A percentile compares a stretch with the other conserved stretches of the same genome.
Conservation (phyloP, 179 eudicot species). For the Silene vulgaris region DNA sequence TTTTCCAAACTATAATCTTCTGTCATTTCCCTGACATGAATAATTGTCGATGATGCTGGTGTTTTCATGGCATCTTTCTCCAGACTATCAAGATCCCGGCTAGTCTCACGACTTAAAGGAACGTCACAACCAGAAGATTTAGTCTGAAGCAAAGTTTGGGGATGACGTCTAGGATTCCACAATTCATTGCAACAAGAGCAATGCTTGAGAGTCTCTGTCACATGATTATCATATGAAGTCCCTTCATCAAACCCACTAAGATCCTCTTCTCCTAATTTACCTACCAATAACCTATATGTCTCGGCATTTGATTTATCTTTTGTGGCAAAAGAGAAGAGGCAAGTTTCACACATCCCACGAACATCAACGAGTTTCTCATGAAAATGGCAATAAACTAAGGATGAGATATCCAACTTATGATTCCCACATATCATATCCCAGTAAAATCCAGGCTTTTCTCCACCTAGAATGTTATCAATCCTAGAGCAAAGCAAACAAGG, state of each 20-base stretch:
- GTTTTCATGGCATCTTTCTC: conserved; percentile 30
- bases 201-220: conserved; percentile 32
- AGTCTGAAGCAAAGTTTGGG: conserved; percentile 32
- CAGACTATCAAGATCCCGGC: conserved; percentile 26
- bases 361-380: conserved; percentile 80
- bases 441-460: conserved; percentile 47
- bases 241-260: conserved; percentile 32
- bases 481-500: conserved; percentile 92
- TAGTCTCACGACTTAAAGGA: conserved; percentile 28
- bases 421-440: conserved; percentile 73
- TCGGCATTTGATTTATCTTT: conserved; percentile 71
- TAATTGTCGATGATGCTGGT: conserved; percentile 17
- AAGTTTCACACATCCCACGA: conserved; percentile 71
- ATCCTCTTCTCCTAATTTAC: conserved; percentile 61
- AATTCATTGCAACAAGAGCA: conserved; percentile 71
- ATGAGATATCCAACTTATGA: conserved; percentile 74
- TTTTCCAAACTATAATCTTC: conserved; percentile 5
- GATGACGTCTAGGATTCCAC: conserved; percentile 40
- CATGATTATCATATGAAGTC: conserved; percentile 28
- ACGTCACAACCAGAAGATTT: conserved; percentile 32
- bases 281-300: conserved; percentile 64
- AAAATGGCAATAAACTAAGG: conserved; percentile 55
- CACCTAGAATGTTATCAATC: conserved; percentile 66
- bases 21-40: conserved; percentile 19
- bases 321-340: conserved; percentile 79